Conservation (phyloP, 352 stramenopile species). For the Phytophthora citrophthora region DNA sequence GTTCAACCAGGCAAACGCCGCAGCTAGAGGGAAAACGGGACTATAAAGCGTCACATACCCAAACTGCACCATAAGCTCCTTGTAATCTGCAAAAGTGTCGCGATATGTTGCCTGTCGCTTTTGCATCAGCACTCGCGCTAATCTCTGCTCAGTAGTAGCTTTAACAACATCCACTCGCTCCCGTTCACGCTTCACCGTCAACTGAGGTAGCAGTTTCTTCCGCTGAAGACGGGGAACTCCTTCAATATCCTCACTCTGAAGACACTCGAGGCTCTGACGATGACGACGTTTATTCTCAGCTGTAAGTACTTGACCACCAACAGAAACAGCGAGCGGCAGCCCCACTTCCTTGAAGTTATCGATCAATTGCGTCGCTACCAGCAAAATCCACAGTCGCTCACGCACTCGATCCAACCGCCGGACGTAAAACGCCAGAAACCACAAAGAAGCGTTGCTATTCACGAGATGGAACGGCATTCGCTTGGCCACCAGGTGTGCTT, state of each 20-base stretch:
- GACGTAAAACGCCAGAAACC: slow-evolving; percentile 74
- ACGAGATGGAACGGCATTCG: slow-evolving; percentile 81
- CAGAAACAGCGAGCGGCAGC: slow-evolving; percentile 54
- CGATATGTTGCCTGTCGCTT: slow-evolving; percentile 67
- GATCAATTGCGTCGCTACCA: slow-evolving; percentile 67
- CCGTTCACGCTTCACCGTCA: slow-evolving; percentile 13
- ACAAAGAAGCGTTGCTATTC: slow-evolving; percentile 77
- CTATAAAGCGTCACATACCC: slow-evolving; percentile 93
- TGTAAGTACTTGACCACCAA: slow-evolving; percentile 51
- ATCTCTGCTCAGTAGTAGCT: slow-evolving; percentile 36
- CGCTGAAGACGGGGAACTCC: background rate
- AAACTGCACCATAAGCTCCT: slow-evolving; percentile 92
- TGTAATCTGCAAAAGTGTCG: slow-evolving; percentile 77
- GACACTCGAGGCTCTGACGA: slow-evolving; percentile 26
- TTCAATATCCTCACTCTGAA: slow-evolving; percentile 18
- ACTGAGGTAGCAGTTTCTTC: slow-evolving; percentile 14
- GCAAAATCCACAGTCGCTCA: slow-evolving; percentile 71
- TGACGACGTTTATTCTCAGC: slow-evolving; percentile 48
- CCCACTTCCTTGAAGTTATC: slow-evolving; percentile 79
- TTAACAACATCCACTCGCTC: slow-evolving; percentile 29
- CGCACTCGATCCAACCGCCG: slow-evolving; percentile 60
- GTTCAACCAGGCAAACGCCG: slow-evolving; percentile 91
- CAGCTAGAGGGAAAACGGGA: slow-evolving; percentile 91
- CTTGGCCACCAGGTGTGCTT: slow-evolving; percentile 76
- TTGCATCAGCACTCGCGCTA: slow-evolving; percentile 66